A percentile compares a stretch with the other conserved stretches of the same genome.
These are phyloP conservation scores for Gynochthodes officinalis DNA, from an alignment of 257 asterid genomes.

Conservation along the genomic window DNA sequence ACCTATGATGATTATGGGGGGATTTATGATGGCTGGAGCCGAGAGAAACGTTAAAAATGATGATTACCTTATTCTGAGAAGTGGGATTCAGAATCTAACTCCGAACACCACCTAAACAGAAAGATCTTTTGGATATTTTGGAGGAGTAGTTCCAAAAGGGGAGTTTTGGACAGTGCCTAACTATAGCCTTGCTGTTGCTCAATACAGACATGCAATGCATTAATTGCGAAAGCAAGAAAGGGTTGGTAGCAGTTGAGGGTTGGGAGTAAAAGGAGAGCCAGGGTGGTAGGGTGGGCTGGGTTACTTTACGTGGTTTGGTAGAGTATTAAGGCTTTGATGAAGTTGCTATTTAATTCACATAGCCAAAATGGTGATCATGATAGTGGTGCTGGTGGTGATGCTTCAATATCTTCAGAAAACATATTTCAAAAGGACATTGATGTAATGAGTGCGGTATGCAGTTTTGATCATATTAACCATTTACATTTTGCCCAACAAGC, in stretches of 20 bases:
- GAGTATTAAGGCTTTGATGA: too few species aligned
- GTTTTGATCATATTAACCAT: too few species aligned
- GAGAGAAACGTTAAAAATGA: not conserved
- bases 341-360: constrained; percentile 15
- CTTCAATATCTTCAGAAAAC: too few species aligned
- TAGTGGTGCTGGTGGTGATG: constrained; percentile 1
- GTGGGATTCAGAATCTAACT: not conserved
- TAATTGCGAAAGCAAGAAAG: constrained; percentile 67
- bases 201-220: constrained; percentile 37
- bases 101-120: not conserved
- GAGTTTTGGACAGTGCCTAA: not conserved
- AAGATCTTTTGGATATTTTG: not conserved
- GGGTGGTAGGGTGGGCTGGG: not conserved
- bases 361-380: constrained; percentile 19
- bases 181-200: constrained; percentile 26
- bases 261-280: not conserved
- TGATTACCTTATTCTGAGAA: constrained; percentile 7
- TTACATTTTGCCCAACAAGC: too few species aligned
- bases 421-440: too few species aligned
- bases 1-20: too few species aligned
- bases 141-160: constrained; percentile 25
- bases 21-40: too few species aligned
- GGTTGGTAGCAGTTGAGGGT: constrained; percentile 19
- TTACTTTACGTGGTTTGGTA: too few species aligned
- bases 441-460: too few species aligned